Evolutionary conservation across 768 basidiomycete genomes (phyloP).

Genomic region (Agaricus bisporus): DNA sequence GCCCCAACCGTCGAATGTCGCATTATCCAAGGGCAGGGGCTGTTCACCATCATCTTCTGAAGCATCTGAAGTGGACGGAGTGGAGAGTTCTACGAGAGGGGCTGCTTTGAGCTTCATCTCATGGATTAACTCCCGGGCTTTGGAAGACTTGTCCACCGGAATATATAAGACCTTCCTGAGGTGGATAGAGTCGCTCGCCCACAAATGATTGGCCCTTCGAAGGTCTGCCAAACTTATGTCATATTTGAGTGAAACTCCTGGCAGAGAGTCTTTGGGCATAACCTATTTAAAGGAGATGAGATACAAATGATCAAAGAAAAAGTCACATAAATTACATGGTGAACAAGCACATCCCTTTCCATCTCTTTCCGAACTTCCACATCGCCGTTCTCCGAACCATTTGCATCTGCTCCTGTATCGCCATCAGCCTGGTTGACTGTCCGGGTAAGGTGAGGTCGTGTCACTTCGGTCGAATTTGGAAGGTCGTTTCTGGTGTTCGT

Average conservation of each 20-base stretch:
- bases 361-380: slow-evolving; percentile 17
- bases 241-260: slow-evolving; percentile 86
- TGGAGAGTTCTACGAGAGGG: slow-evolving; percentile 1
- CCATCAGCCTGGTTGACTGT: slow-evolving; percentile 27
- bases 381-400: slow-evolving; percentile 12
- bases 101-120: slow-evolving; percentile 8
- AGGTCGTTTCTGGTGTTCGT: slow-evolving; percentile 24
- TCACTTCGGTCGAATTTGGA: slow-evolving; percentile 25
- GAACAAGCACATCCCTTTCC: slow-evolving; percentile 53
- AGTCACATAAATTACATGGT: slow-evolving; percentile 37
- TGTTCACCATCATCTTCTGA: neutral
- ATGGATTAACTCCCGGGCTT: slow-evolving; percentile 29
- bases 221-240: slow-evolving; percentile 80
- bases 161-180: slow-evolving; percentile 79
- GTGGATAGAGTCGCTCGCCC: slow-evolving; percentile 91
- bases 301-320: neutral
- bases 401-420: slow-evolving; percentile 14
- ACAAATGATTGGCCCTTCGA: slow-evolving; percentile 85
- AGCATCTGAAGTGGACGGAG: slow-evolving; percentile 7
- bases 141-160: slow-evolving; percentile 56
- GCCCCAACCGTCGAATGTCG: slow-evolving; percentile 17
- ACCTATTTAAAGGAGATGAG: slow-evolving; percentile 39
- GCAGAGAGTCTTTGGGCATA: slow-evolving; percentile 67
- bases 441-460: slow-evolving; percentile 35
- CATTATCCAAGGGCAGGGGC: slow-evolving; percentile 14